phyloP scores from a whole-genome alignment of 192 early-diverging fungal species.

The Jimgerdemannia lactiflua region DNA sequence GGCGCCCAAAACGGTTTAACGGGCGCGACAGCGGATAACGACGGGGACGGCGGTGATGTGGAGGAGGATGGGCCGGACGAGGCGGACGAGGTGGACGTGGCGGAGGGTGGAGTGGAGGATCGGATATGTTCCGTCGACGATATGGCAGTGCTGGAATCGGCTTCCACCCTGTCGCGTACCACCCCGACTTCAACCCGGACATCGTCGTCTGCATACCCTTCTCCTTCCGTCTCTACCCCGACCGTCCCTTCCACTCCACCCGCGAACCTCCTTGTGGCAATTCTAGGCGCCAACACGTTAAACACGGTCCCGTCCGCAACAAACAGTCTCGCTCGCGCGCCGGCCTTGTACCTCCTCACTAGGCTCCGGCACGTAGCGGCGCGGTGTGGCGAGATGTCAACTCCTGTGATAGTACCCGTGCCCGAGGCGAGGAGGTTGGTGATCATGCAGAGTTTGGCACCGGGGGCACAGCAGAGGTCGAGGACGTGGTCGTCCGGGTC shows the following conservation, averaged over 20 bases:
- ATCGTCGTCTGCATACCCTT: conserved; percentile 8
- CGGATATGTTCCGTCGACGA: conserved; percentile 1
- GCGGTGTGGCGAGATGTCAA: conserved; percentile 78
- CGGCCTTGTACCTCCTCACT: conserved; percentile 66
- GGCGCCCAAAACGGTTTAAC: conserved; percentile 75
- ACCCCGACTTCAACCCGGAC: background rate
- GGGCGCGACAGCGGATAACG: background rate
- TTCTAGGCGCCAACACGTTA: conserved; percentile 59
- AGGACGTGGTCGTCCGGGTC: conserved; percentile 80
- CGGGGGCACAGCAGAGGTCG: conserved; percentile 62
- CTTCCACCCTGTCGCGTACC: background rate
- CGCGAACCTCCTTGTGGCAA: conserved; percentile 5
- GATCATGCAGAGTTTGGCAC: conserved; percentile 85
- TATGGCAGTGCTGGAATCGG: conserved; percentile 5
- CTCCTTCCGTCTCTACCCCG: background rate
- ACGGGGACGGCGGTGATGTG: background rate
- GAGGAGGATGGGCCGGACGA: background rate
- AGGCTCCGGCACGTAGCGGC: conserved; percentile 71
- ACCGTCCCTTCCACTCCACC: conserved; percentile 13
- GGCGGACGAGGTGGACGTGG: background rate
- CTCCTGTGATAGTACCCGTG: conserved; percentile 89
- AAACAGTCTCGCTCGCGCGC: conserved; percentile 63
- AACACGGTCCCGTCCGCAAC: conserved; percentile 83
- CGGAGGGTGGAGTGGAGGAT: background rate
- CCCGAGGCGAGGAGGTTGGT: conserved; percentile 62